A percentile compares a stretch with the other conserved stretches of the same genome.
phyloP scores from a whole-genome alignment of 2,329 filamentous ascomycete genomes.

The Apiospora hydei region DNA sequence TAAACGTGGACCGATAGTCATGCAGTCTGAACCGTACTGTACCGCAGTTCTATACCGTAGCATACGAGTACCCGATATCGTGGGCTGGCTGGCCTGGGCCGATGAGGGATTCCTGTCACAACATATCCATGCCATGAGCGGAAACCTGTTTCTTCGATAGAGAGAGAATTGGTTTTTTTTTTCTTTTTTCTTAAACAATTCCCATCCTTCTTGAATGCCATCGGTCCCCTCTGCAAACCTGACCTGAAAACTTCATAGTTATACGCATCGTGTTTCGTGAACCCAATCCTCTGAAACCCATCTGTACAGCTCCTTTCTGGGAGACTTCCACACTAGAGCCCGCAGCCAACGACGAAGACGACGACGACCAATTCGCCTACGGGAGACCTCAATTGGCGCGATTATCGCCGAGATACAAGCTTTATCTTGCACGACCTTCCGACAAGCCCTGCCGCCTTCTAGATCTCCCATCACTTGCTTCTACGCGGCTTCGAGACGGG shows the following conservation, averaged over 20 bases:
- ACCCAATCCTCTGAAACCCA: not conserved
- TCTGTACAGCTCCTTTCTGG: not conserved
- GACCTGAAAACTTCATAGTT: not conserved
- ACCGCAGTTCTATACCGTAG: not conserved
- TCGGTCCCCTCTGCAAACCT: not conserved
- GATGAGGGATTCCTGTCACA: not conserved
- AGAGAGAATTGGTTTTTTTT: not conserved
- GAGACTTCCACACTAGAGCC: not conserved
- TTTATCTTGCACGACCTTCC: not conserved
- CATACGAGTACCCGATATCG: slow-evolving; percentile 3
- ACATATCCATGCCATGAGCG: not conserved
- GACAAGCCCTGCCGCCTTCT: slow-evolving; percentile 4
- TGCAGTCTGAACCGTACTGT: slow-evolving; percentile 2
- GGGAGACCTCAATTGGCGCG: not conserved
- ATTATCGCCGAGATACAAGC: not conserved
- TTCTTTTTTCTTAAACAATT: not conserved
- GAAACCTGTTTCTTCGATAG: not conserved
- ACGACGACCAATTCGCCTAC: not conserved
- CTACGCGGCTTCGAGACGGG: slow-evolving; percentile 1
- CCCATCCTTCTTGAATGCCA: not conserved
- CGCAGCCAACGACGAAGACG: not conserved
- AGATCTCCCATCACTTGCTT: not conserved
- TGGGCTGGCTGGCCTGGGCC: not conserved
- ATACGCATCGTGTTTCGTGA: not conserved
- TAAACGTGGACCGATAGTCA: slow-evolving; percentile 12